These are phyloP conservation scores for Lactarius sanguifluus DNA, from an alignment of 768 basidiomycete genomes.

Conservation along the genomic window DNA sequence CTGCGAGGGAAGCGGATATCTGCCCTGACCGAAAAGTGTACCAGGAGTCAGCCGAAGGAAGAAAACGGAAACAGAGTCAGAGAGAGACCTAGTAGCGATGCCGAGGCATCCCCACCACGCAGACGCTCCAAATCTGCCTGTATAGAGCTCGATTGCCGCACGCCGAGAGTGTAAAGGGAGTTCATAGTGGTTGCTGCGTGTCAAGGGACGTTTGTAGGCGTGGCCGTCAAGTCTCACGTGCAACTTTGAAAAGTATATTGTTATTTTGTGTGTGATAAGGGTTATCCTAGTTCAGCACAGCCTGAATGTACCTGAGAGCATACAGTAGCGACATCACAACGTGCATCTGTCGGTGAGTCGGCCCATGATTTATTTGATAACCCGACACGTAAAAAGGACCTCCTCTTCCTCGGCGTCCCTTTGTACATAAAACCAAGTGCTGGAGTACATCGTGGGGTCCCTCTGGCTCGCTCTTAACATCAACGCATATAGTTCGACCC, in stretches of 20 bases:
- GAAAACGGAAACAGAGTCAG: constrained; percentile 20
- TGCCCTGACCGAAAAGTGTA: constrained; percentile 61
- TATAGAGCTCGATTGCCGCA: constrained; percentile 87
- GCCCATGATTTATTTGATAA: constrained; percentile 10
- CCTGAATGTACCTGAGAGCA: background rate
- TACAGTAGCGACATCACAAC: constrained; percentile 1
- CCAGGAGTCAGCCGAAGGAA: constrained; percentile 28
- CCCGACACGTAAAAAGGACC: constrained; percentile 16
- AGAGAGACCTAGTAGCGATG: constrained; percentile 76
- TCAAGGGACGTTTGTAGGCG: background rate
- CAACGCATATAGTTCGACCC: background rate
- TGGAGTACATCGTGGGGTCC: background rate
- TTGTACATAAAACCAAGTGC: background rate
- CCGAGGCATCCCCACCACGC: constrained; percentile 74
- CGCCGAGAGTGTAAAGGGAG: constrained; percentile 90
- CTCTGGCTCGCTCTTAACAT: background rate
- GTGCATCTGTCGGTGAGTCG: background rate
- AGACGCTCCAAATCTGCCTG: constrained; percentile 84
- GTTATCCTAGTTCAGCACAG: too few relatives aligned
- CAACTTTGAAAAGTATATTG: too few relatives aligned
- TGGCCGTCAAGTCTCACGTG: background rate
- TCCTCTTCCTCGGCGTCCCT: background rate
- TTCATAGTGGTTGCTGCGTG: constrained; percentile 59
- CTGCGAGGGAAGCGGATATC: constrained; percentile 95
- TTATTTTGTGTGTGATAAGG: background rate